phyloP scores from a whole-genome alignment of 495 filamentous ascomycete genomes.

The Massariosphaeria phaeospora region DNA sequence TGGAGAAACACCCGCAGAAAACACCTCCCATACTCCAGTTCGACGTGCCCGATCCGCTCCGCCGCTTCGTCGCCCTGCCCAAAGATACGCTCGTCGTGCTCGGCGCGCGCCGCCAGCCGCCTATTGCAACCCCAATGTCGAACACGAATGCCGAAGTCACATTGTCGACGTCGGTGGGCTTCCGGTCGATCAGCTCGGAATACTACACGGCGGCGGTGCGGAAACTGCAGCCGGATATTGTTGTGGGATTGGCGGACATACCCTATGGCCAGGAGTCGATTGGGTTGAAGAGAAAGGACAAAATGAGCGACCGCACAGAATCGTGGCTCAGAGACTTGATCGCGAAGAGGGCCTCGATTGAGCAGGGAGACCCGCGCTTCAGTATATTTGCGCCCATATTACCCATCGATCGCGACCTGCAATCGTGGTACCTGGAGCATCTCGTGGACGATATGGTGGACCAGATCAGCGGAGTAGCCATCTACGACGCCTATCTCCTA shows the following conservation, averaged over 20 bases:
- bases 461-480: conserved; percentile 67
- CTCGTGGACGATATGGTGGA: conserved; percentile 52
- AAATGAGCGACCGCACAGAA: conserved; percentile 82
- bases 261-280: conserved; percentile 51
- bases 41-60: conserved; percentile 45
- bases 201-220: conserved; percentile 62
- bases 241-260: conserved; percentile 72
- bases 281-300: conserved; percentile 63
- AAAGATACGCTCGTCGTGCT: conserved; percentile 62
- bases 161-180: conserved; percentile 79
- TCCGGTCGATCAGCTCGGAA: conserved; percentile 58
- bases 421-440: conserved; percentile 69
- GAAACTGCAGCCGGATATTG: conserved; percentile 71
- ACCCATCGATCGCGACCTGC: conserved; percentile 66
- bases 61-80: conserved; percentile 64
- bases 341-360: conserved; percentile 38
- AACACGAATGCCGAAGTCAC: conserved; percentile 71
- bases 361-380: conserved; percentile 22
- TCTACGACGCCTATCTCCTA: conserved; percentile 72
- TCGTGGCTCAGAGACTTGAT: conserved; percentile 60
- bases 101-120: conserved; percentile 70
- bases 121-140: conserved; percentile 63
- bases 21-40: conserved; percentile 50
- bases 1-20: conserved; percentile 61
- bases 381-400: conserved; percentile 73